Evolutionary conservation across 1,139 yeast genomes (phyloP).

Genomic region (Protomyces inouyei): DNA sequence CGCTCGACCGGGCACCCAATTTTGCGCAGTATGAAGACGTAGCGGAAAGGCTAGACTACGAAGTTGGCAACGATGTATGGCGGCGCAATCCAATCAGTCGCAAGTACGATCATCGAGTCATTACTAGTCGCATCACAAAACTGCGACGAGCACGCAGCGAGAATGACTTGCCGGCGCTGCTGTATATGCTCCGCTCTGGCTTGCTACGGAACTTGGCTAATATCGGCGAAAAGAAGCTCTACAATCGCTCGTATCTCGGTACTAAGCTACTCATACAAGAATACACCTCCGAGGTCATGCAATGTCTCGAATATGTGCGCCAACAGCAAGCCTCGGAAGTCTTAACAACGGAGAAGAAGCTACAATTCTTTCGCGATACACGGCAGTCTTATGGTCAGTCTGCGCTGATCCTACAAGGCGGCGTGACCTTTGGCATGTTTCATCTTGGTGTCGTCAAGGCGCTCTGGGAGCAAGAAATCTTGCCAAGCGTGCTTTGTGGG

Average conservation of each 20-base stretch:
- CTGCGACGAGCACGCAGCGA: constrained; percentile 58
- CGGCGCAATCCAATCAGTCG: constrained; percentile 77
- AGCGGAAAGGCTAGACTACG: constrained; percentile 17
- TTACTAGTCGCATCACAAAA: constrained; percentile 64
- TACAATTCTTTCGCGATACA: constrained; percentile 80
- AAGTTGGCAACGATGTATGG: constrained; percentile 39
- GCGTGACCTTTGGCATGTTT: constrained; percentile 86
- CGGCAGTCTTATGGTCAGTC: constrained; percentile 89
- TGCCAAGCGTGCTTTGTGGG: constrained; percentile 88
- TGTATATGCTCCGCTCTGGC: constrained; percentile 75
- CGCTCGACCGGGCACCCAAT: constrained; percentile 4
- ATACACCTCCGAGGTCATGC: constrained; percentile 70
- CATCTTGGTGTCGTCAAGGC: constrained; percentile 89
- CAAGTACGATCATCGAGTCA: constrained; percentile 77
- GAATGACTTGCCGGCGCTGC: constrained; percentile 55
- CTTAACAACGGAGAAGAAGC: constrained; percentile 40
- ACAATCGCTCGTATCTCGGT: constrained; percentile 50
- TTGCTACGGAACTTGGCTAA: constrained; percentile 86
- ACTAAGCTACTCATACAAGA: constrained; percentile 80
- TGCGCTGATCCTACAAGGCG: constrained; percentile 88
- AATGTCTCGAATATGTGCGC: constrained; percentile 44
- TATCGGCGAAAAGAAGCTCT: constrained; percentile 70
- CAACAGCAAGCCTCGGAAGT: constrained; percentile 39
- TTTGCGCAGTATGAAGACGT: constrained; percentile 21
- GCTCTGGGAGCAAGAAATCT: constrained; percentile 61